These are phyloP conservation scores for Eruca vesicaria DNA, from an alignment of 441 rosid species.

Conservation along the genomic window DNA sequence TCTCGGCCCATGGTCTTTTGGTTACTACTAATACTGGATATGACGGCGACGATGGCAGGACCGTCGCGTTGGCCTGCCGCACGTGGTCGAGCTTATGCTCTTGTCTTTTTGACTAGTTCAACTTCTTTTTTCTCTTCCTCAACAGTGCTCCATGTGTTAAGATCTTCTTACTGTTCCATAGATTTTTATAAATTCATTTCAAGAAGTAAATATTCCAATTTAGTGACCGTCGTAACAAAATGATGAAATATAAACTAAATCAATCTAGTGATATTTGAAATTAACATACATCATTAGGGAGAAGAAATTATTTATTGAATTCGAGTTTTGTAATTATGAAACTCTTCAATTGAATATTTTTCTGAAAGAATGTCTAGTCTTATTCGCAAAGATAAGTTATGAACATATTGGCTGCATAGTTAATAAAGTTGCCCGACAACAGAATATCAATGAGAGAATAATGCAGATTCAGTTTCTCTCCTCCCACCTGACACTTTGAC, in stretches of 20 bases:
- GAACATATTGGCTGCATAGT: conserved; percentile 25
- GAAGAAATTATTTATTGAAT: not conserved
- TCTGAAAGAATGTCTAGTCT: too few species aligned
- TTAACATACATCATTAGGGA: not conserved
- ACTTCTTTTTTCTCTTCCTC: conserved; percentile 19
- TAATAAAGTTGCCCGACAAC: conserved; percentile 30
- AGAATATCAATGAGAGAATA: conserved; percentile 35
- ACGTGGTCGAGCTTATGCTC: conserved; percentile 27
- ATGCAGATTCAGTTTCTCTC: conserved; percentile 25
- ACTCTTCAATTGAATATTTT: not conserved
- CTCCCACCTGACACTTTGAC: conserved; percentile 31
- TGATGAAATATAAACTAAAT: not conserved
- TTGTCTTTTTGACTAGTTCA: conserved; percentile 25
- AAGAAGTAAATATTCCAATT: not conserved
- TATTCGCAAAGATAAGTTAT: not conserved
- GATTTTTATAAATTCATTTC: not conserved
- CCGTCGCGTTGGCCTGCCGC: conserved; percentile 28
- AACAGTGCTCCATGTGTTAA: not conserved
- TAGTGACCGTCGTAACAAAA: not conserved
- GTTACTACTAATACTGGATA: not conserved
- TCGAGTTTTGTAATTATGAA: not conserved
- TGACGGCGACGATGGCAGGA: conserved; percentile 33
- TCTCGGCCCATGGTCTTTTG: too few species aligned
- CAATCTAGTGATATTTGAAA: not conserved
- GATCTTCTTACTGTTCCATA: not conserved